Percentiles rank a stretch among this genome's conserved stretches.
Conservation (phyloP, 306 rosid genomes). For the Rosa multiflora region DNA sequence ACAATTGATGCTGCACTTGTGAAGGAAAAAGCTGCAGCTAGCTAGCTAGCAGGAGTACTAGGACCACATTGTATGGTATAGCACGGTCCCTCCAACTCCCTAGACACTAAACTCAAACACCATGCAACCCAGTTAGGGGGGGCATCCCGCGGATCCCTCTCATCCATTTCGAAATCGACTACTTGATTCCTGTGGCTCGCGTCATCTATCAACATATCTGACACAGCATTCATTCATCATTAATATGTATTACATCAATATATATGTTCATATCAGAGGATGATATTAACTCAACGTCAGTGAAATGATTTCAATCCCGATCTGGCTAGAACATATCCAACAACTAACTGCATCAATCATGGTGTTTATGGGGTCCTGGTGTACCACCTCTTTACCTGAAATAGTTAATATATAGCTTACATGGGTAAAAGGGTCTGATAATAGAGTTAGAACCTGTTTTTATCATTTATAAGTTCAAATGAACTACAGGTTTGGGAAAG, state of each 20-base stretch:
- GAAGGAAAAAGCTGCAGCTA: conserved; percentile 8
- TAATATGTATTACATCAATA: neutral
- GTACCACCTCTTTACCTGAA: neutral
- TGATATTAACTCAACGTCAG: too few species aligned
- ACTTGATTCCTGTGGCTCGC: neutral
- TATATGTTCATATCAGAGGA: neutral
- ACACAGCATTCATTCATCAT: neutral
- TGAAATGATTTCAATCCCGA: neutral
- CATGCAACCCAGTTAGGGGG: conserved; percentile 41
- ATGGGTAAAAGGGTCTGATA: neutral
- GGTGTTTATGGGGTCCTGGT: neutral
- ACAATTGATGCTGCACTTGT: conserved; percentile 8
- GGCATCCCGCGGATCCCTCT: conserved; percentile 53
- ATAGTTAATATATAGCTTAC: neutral
- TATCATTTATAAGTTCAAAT: neutral
- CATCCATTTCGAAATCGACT: neutral
- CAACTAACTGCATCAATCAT: neutral
- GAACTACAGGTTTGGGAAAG: neutral
- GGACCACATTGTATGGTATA: conserved; percentile 25
- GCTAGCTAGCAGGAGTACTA: neutral
- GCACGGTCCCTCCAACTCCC: conserved; percentile 24
- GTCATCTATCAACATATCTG: neutral
- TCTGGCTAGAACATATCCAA: neutral
- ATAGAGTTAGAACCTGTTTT: neutral
- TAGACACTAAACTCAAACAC: conserved; percentile 40